Percentiles rank a stretch among this genome's conserved stretches.
Evolutionary conservation across 1,284 basidiomycete genomes (phyloP).

Genomic region (Apiotrichum veenhuisii): DNA sequence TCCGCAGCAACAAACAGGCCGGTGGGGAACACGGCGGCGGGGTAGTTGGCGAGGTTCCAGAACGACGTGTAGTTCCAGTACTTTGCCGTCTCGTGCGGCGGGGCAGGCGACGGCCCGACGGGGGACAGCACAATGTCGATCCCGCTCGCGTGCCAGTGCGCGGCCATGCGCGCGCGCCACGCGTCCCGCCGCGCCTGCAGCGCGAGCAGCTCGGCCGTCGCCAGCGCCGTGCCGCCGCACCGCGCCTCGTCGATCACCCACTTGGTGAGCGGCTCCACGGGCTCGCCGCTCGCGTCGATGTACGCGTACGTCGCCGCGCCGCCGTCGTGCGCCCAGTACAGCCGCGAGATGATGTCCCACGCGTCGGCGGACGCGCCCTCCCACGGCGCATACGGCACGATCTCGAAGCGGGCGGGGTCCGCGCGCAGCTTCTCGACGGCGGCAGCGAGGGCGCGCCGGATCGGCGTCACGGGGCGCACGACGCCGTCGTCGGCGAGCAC

Average conservation of each 20-base stretch:
- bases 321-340: slow-evolving; percentile 45
- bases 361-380: slow-evolving; percentile 14
- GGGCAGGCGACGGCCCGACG: slow-evolving; percentile 37
- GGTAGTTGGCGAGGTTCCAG: slow-evolving; percentile 68
- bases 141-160: slow-evolving; percentile 24
- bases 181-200: slow-evolving; percentile 32
- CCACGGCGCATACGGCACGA: slow-evolving; percentile 31
- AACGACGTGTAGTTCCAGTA: slow-evolving; percentile 58
- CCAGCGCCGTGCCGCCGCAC: slow-evolving; percentile 19
- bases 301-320: slow-evolving; percentile 20
- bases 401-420: slow-evolving; percentile 26
- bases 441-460: slow-evolving; percentile 41
- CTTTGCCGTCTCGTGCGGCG: slow-evolving; percentile 33
- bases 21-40: slow-evolving; percentile 64
- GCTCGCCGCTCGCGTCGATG: slow-evolving; percentile 30
- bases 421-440: slow-evolving; percentile 29
- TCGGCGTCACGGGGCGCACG: slow-evolving; percentile 44
- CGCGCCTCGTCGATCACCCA: slow-evolving; percentile 29
- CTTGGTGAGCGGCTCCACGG: slow-evolving; percentile 36
- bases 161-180: slow-evolving; percentile 28
- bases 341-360: slow-evolving; percentile 33
- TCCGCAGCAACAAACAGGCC: slow-evolving; percentile 57
- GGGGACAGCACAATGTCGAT: slow-evolving; percentile 46
- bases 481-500: slow-evolving; percentile 49
- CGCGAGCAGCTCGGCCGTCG: slow-evolving; percentile 27